These are phyloP conservation scores for Coprinopsis marcescibilis DNA, from an alignment of 768 basidiomycete genomes.

Conservation along the genomic window DNA sequence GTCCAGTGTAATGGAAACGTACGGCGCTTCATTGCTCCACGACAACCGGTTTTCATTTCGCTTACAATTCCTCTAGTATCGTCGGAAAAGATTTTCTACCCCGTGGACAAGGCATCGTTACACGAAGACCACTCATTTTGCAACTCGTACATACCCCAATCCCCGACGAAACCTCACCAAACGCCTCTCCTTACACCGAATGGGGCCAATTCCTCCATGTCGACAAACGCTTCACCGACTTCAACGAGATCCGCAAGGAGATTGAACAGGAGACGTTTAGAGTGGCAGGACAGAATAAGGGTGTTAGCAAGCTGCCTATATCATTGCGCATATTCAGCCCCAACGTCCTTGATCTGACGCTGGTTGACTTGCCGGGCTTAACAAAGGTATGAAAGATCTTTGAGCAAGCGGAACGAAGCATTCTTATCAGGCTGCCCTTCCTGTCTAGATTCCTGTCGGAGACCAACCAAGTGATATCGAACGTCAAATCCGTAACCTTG, in stretches of 20 bases:
- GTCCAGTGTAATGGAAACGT: constrained; percentile 96
- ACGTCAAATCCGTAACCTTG: constrained; percentile 88
- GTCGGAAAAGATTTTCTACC: constrained; percentile 92
- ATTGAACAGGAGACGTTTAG: constrained; percentile 97
- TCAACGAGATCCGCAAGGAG: constrained; percentile 88
- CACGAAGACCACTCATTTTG: constrained; percentile 89
- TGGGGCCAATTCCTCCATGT: constrained; percentile 98
- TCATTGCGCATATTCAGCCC: constrained; percentile 95
- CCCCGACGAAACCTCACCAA: constrained; percentile 41
- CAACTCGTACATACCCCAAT: constrained; percentile 91
- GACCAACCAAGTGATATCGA: constrained; percentile 99
- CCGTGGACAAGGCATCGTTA: constrained; percentile 91
- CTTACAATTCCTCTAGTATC: constrained; percentile 40
- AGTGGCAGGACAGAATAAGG: constrained; percentile 98
- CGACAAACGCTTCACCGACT: constrained; percentile 96
- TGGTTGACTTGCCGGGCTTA: constrained; percentile 94
- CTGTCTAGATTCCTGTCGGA: constrained; percentile 78
- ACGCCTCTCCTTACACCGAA: constrained; percentile 56
- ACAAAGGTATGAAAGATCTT: too few species aligned
- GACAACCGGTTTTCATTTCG: constrained; percentile 3
- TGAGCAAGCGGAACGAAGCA: constrained; percentile 24
- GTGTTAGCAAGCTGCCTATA: constrained; percentile 93
- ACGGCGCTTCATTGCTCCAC: constrained; percentile 29
- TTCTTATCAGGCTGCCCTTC: neutral
- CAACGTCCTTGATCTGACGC: constrained; percentile 88